Base-by-base conservation (phyloP, 2,329 filamentous ascomycete species). In the Escovopsis sp. region DNA sequence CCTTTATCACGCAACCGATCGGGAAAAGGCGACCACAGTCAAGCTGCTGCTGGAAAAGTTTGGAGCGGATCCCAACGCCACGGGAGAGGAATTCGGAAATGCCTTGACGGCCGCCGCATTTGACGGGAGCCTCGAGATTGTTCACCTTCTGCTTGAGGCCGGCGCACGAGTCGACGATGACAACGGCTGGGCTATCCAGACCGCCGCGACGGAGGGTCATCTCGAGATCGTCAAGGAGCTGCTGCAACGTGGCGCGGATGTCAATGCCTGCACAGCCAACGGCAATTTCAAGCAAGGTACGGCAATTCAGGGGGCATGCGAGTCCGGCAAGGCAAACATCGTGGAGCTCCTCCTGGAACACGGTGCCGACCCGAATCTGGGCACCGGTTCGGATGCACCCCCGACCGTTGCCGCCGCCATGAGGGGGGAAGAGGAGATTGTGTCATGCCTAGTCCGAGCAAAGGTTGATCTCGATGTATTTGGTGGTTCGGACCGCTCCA, bases 281-380 rank as follows among this genome's bases (percentile, higher is more conserved):
- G 55, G 10, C 27, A 31, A 35, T 15, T 38, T 60, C 36, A 27
- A 38, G 1, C 43, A 47, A 2, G 52, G 55, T 4, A 62, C 57
- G 4, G 59, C 60, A 1, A 43, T 63, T 1, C 60, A 63, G 35
- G 59, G 48, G 0, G 60, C 61, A 0, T 54, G 52, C 27, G 55
- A 60, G 30, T 48, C 48, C 1, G 49, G 57, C 3, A 46, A 51
- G 23, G 38, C 34, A 0, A 53, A 59, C 3, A 56, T 62, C 9
- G 59, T 60, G 11, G 40, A 45, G 1, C 42, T 61, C 2, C 41
- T 63, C 4, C 51, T 63, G 8, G 48, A 59, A 13, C 47, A 55
- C 17, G 37, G 39, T 8, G 60, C 57, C 9, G 44, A 62, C 37
- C 57, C 59, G 1, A 52, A 62, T 36, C 42, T 53, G 1, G 58